Conservation (phyloP, 768 basidiomycete species). For the Lentinus brumalis region DNA sequence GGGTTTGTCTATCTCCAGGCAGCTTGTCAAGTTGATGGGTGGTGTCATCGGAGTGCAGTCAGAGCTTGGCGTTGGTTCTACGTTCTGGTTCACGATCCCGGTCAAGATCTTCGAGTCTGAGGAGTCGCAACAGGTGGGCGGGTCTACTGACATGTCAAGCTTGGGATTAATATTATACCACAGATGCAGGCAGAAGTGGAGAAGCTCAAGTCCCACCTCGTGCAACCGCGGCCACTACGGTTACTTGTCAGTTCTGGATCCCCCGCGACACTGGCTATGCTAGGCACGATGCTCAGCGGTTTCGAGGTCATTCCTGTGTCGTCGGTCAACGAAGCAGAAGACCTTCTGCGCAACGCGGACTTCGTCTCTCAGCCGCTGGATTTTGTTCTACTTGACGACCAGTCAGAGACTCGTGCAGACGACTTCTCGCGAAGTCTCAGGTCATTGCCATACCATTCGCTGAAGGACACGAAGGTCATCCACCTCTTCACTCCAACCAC, state of each 20-base stretch:
- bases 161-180: not conserved
- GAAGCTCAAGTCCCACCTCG: slow-evolving; percentile 47
- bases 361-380: slow-evolving; percentile 45
- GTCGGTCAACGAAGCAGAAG: slow-evolving; percentile 49
- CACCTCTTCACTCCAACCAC: slow-evolving; percentile 75
- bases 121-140: slow-evolving; percentile 56
- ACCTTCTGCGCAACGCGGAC: slow-evolving; percentile 38
- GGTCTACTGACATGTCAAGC: slow-evolving; percentile 4
- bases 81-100: slow-evolving; percentile 76
- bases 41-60: slow-evolving; percentile 73
- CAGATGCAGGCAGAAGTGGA: slow-evolving; percentile 53
- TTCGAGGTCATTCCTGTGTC: slow-evolving; percentile 50
- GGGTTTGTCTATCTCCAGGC: slow-evolving; percentile 72
- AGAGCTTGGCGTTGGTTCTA: slow-evolving; percentile 62
- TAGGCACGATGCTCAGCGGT: slow-evolving; percentile 57
- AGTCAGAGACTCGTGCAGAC: slow-evolving; percentile 59
- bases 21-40: slow-evolving; percentile 75
- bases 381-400: slow-evolving; percentile 69
- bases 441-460: slow-evolving; percentile 37
- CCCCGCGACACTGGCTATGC: slow-evolving; percentile 53
- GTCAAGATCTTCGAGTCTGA: slow-evolving; percentile 57
- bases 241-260: slow-evolving; percentile 64
- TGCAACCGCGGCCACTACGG: slow-evolving; percentile 46
- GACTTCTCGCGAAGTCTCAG: slow-evolving; percentile 55
- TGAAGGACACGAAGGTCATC: slow-evolving; percentile 62